phyloP scores from a whole-genome alignment of 108 stramenopile genomes.

The Cyclostephanos tholiformis region DNA sequence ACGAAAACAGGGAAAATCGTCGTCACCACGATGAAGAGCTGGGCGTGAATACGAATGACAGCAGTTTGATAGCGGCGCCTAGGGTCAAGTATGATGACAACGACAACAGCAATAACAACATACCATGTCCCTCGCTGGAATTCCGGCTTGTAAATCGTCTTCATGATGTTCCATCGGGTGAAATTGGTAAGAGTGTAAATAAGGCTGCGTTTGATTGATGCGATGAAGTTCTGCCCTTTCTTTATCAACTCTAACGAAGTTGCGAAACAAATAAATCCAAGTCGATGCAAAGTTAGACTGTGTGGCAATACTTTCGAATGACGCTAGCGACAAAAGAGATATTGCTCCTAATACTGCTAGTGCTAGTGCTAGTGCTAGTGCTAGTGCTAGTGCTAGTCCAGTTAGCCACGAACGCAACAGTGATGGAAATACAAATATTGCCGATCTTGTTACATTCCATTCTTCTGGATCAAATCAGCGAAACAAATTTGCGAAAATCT shows the following conservation, averaged over 20 bases:
- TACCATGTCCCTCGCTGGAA: conserved; percentile 76
- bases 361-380: no score
- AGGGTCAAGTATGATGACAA: neutral
- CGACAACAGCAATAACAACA: conserved; percentile 23
- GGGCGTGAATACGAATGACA: conserved; percentile 6
- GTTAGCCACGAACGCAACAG: neutral
- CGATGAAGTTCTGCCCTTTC: neutral
- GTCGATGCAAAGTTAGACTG: conserved; percentile 75
- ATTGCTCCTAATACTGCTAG: no score
- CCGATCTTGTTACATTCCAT: conserved; percentile 19
- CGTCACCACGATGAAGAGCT: conserved; percentile 36
- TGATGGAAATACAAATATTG: neutral
- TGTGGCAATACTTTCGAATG: conserved; percentile 60
- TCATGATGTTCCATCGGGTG: conserved; percentile 62
- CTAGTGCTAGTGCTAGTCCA: no score
- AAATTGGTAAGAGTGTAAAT: conserved; percentile 49
- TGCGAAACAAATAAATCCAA: neutral
- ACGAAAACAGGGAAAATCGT: no score
- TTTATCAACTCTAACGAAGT: no score
- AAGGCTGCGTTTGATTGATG: neutral
- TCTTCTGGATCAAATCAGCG: conserved; percentile 34
- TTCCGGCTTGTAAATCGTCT: conserved; percentile 79
- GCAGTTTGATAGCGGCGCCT: neutral
- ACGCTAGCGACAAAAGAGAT: neutral
- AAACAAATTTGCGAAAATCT: conserved; percentile 67